These are phyloP conservation scores for Saccharomyces kudriavzevii DNA, from an alignment of 805 yeast genomes.

Conservation along the genomic window DNA sequence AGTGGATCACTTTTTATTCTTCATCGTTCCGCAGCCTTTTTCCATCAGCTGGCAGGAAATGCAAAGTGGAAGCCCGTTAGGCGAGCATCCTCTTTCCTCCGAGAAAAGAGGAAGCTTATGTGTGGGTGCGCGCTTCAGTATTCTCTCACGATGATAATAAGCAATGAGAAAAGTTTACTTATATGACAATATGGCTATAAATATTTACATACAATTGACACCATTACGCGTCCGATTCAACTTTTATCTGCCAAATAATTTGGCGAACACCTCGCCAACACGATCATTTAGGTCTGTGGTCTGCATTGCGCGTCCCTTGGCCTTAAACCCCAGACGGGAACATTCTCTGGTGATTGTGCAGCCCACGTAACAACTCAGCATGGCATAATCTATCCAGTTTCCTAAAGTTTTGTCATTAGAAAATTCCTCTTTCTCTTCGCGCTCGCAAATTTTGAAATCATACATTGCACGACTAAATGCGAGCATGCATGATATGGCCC, in stretches of 20 bases:
- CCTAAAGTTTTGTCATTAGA: constrained; percentile 14
- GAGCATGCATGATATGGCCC: constrained; percentile 71
- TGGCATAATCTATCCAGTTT: constrained; percentile 27
- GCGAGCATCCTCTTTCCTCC: neutral
- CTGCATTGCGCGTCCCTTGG: constrained; percentile 70
- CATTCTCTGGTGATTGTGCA: constrained; percentile 59
- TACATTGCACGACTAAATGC: constrained; percentile 73
- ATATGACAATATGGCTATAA: neutral
- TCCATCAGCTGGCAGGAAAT: neutral
- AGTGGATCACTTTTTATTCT: neutral
- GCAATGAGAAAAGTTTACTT: neutral
- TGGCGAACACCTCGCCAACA: constrained; percentile 56
- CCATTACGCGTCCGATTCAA: neutral
- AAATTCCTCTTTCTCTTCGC: constrained; percentile 29
- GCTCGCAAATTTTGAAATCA: constrained; percentile 51
- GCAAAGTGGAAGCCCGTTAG: neutral
- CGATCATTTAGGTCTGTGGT: constrained; percentile 70
- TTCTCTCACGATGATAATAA: neutral
- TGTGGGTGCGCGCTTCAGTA: neutral
- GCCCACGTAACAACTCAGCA: constrained; percentile 67
- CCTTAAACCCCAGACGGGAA: constrained; percentile 53
- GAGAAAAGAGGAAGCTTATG: neutral
- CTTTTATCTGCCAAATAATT: constrained; percentile 27
- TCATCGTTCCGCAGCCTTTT: neutral
- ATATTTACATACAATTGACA: neutral